A percentile compares a stretch with the other conserved stretches of the same genome.
phyloP scores from a whole-genome alignment of 208 protist genomes.

The Phytomonas sp. region DNA sequence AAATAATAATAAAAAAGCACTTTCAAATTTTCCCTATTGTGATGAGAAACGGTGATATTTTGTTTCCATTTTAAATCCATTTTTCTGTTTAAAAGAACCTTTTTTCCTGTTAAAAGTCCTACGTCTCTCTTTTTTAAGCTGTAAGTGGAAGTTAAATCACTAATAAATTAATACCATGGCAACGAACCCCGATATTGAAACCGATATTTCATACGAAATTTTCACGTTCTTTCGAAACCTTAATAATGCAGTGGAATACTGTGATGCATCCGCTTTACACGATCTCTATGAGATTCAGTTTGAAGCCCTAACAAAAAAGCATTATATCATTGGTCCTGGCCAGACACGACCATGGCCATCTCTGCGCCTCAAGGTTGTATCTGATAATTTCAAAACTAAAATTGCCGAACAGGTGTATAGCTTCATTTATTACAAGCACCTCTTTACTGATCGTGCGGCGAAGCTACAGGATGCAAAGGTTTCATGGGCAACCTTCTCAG shows the following conservation, averaged over 20 bases:
- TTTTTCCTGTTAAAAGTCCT: neutral
- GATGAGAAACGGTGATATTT: neutral
- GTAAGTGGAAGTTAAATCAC: neutral
- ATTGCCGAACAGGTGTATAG: slow-evolving; percentile 72
- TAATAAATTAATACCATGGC: slow-evolving; percentile 30
- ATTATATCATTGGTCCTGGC: slow-evolving; percentile 54
- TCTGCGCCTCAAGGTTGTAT: slow-evolving; percentile 46
- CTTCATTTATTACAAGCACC: slow-evolving; percentile 80
- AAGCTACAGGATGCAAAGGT: slow-evolving; percentile 37
- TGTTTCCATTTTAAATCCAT: neutral
- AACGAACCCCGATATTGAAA: slow-evolving; percentile 86
- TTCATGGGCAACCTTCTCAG: slow-evolving; percentile 70
- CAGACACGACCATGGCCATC: slow-evolving; percentile 75
- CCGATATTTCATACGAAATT: slow-evolving; percentile 77
- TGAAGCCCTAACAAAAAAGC: slow-evolving; percentile 59
- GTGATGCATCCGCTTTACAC: slow-evolving; percentile 51
- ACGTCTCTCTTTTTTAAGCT: neutral
- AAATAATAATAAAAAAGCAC: neutral
- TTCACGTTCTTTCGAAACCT: slow-evolving; percentile 65
- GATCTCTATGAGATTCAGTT: slow-evolving; percentile 79
- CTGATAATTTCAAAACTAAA: slow-evolving; percentile 53
- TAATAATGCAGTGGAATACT: slow-evolving; percentile 62
- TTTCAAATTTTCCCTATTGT: slow-evolving; percentile 1
- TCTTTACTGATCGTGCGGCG: slow-evolving; percentile 67
- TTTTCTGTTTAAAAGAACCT: slow-evolving; percentile 4